phyloP scores from a whole-genome alignment of 805 yeast species.

The Kluyveromyces siamensis region DNA sequence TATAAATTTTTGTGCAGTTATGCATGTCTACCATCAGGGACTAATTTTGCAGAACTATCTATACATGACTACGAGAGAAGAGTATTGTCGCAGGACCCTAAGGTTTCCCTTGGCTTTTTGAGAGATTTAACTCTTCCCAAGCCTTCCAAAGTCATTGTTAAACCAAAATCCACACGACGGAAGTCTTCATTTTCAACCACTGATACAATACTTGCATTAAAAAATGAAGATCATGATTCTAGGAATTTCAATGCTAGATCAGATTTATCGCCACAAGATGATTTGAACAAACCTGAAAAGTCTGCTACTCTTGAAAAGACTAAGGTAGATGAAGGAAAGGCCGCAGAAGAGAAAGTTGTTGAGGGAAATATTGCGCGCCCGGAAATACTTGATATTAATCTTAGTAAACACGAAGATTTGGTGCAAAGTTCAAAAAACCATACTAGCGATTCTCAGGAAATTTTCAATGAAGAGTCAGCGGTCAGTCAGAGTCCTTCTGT shows the following conservation, averaged over 20 bases:
- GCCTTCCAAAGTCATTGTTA: neutral
- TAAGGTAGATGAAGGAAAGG: neutral
- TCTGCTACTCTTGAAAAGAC: neutral
- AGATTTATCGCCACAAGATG: neutral
- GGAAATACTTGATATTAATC: neutral
- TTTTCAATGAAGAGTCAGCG: neutral
- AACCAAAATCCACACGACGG: neutral
- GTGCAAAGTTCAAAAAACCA: neutral
- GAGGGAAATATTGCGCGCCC: neutral
- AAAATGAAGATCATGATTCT: neutral
- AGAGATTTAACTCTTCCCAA: slow-evolving; percentile 8
- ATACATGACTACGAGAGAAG: slow-evolving; percentile 5
- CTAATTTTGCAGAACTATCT: slow-evolving; percentile 9
- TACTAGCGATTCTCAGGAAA: neutral
- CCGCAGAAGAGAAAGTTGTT: neutral
- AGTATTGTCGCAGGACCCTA: slow-evolving; percentile 6
- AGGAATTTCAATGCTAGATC: neutral
- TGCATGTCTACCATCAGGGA: slow-evolving; percentile 13
- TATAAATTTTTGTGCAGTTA: slow-evolving; percentile 10
- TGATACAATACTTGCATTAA: too few relatives aligned
- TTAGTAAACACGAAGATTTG: neutral
- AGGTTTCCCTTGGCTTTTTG: slow-evolving; percentile 12
- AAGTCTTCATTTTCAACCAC: neutral
- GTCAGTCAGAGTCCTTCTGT: neutral
- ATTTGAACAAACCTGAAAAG: neutral